Evolutionary conservation across 208 protist genomes (phyloP), one percentile per base, ranked within the genome.

Genomic region (Borovskyia barvae): DNA sequence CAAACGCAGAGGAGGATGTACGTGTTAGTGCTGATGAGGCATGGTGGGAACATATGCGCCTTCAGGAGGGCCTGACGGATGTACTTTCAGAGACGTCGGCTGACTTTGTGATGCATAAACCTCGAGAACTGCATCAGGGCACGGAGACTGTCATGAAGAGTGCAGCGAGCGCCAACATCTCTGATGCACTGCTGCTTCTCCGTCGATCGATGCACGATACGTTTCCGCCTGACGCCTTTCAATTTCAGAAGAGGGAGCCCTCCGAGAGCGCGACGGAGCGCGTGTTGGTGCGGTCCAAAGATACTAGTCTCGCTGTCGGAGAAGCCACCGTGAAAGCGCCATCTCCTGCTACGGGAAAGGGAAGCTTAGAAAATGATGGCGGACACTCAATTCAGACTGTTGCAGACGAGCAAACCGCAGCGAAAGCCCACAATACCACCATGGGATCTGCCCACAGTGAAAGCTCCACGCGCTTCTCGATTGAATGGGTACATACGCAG

Each of bases 1-100:
- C 82, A 3, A 72, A 75, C 26, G 82, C 84, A 0, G 87, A 94
- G 56, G 75, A 86, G 36, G 64, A 72, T 1, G 60, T 74, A 22
- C 72, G 69, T 0, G 62, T 65, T 28, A 75, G 67, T 33, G 41
- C 50, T 6, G 76, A 78, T 35, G 58, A 52, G 22, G 63, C 54
- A 25, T 63, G 54, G 45, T 73, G 57, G 72, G 55, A 77, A 55
- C 45, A 54, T 20, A 36, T 58, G 50, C 24, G 36, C 24, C 57
- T 37, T 28, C 20, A 20, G 7, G 58, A 56, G 40, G 37, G 37
- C 6, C 28, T 68, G 32, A 56, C 49, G 17, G 49, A 28, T 22
- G 3, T 48, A 28, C 20, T 53, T 8, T 39, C 35, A 8, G 14
- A 14, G 35, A 39, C 35, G 14, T 39, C 35, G 35, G 8, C 35